Evolutionary conservation across 2,329 filamentous ascomycete species (phyloP), one percentile per base, ranked within the genome.

Genomic region (Aspergillus awamori): DNA sequence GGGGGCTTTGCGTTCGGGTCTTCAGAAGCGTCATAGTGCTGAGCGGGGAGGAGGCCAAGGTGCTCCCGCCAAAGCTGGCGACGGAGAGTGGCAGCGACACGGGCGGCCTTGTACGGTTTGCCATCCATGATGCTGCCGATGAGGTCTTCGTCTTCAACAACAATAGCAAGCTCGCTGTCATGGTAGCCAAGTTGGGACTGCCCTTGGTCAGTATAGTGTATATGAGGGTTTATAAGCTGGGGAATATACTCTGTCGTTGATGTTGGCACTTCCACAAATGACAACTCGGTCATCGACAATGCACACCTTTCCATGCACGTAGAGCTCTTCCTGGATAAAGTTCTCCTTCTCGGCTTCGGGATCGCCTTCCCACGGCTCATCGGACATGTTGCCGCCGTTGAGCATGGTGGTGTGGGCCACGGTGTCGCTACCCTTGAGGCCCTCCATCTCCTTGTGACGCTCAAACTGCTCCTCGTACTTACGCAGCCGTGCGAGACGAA

Each of bases 251-350:
- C 86, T 82, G 68, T 88, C 87, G 68, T 90, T 89, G 69, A 90
- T 80, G 68, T 90, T 89, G 24, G 87, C 86, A 58, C 85, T 92
- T 64, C 93, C 92, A 73, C 90, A 93, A 66, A 96, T 93, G 60
- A 92, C 90, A 53, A 90, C 83, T 7, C 86, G 84, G 74, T 96
- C 93, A 71, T 96, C 92, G 48, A 89, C 91, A 62, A 96, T 95
- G 61, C 79, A 76, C 38, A 97, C 83, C 79, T 98, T 99, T 28
- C 88, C 90, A 75, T 99, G 95, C 52, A 98, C 89, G 74, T 99
- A 99, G 2, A 98, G 85, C 76, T 99, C 94, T 74, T 99, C 95
- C 73, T 97, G 94, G 61, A 98, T 89, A 82, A 95, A 96, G 73
- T 96, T 92, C 57, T 89, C 85, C 60, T 93, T 89, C 75, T 98